Conservation (phyloP, 306 rosid genomes). For the Quercus aquifolioides region DNA sequence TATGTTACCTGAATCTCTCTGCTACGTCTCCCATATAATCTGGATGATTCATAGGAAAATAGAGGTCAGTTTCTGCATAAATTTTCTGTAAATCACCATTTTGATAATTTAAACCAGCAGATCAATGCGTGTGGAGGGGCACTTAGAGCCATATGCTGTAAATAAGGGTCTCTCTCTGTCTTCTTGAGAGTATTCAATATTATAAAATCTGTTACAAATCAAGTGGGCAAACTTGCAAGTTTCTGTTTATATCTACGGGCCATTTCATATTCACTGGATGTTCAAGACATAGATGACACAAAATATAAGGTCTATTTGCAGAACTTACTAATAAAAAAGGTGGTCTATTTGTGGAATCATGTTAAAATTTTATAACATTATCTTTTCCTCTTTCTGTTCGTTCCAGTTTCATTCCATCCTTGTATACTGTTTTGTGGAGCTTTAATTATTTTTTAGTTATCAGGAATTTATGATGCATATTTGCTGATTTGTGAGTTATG, state of each 20-base stretch:
- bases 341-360: neutral
- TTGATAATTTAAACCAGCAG: neutral
- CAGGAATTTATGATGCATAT: neutral
- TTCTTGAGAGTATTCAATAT: neutral
- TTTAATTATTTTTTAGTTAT: neutral
- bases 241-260: no score
- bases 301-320: no score
- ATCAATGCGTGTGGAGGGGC: neutral
- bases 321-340: neutral
- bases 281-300: no score
- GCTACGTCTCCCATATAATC: neutral
- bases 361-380: neutral
- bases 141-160: neutral
- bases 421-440: neutral
- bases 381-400: neutral
- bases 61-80: neutral
- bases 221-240: no score
- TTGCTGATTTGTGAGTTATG: neutral
- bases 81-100: neutral
- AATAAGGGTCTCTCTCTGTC: neutral
- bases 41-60: neutral
- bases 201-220: neutral
- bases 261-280: no score
- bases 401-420: neutral
- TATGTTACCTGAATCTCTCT: neutral